phyloP scores from a whole-genome alignment of 2,329 filamentous ascomycete species.

The Aureobasidium pullulans region DNA sequence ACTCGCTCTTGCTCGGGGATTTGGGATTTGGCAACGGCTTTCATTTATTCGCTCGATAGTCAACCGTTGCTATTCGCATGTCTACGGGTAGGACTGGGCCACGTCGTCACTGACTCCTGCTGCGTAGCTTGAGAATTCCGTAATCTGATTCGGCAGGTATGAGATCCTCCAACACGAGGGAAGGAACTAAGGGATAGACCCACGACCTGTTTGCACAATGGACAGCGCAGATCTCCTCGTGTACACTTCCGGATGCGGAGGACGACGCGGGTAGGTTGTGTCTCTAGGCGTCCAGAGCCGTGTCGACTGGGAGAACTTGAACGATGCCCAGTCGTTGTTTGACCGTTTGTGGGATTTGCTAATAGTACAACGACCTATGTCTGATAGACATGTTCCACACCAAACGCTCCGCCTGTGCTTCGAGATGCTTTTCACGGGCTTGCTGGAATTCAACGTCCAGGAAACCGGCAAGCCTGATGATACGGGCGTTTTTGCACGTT shows the following conservation, averaged over 20 bases:
- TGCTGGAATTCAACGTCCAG: slow-evolving; percentile 1
- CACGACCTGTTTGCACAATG: neutral
- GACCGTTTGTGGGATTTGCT: slow-evolving; percentile 11
- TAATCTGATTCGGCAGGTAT: neutral
- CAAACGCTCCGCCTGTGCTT: neutral
- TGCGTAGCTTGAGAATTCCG: neutral
- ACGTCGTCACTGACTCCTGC: slow-evolving; percentile 1
- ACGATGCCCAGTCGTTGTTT: neutral
- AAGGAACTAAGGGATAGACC: neutral
- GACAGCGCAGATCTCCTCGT: neutral
- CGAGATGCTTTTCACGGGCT: slow-evolving; percentile 1
- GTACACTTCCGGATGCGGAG: neutral
- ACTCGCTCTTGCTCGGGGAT: neutral
- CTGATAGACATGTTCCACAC: slow-evolving; percentile 14
- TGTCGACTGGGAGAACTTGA: neutral
- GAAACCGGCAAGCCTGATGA: slow-evolving; percentile 11
- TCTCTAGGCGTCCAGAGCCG: neutral
- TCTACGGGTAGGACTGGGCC: neutral
- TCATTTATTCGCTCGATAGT: slow-evolving; percentile 13
- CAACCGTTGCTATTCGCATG: neutral
- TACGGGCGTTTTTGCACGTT: slow-evolving; percentile 11
- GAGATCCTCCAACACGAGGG: neutral
- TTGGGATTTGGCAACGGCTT: slow-evolving; percentile 10
- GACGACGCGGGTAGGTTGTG: neutral
- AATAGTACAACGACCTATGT: slow-evolving; percentile 13